phyloP scores from a whole-genome alignment of 495 filamentous ascomycete species.

The Tuber umbilicatum region DNA sequence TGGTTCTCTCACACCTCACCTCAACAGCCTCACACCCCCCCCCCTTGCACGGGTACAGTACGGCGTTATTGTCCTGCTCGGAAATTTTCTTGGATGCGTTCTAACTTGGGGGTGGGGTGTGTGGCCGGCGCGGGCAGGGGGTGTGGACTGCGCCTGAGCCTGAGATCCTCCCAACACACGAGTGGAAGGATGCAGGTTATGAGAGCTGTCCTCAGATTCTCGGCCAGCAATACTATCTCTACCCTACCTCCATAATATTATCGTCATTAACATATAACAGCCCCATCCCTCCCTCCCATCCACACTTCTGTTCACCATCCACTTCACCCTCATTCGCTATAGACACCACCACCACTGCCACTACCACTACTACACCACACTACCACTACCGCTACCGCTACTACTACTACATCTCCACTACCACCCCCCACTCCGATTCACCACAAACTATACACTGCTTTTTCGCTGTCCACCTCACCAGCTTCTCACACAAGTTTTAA shows the following conservation, averaged over 20 bases:
- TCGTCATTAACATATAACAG: conserved; percentile 31
- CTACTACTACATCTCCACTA: conserved; percentile 2
- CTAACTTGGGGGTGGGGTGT: conserved; percentile 27
- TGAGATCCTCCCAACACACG: conserved; percentile 18
- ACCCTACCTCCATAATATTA: conserved; percentile 13
- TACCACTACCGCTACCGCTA: not conserved
- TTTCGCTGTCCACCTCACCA: not conserved
- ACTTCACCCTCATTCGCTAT: conserved; percentile 9
- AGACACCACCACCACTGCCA: conserved; percentile 1
- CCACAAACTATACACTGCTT: not conserved
- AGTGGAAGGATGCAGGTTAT: conserved; percentile 30
- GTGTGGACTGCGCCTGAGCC: conserved; percentile 19
- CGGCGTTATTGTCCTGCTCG: conserved; percentile 14
- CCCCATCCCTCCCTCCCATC: conserved; percentile 21
- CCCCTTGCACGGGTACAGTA: conserved; percentile 15
- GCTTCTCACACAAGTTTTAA: not conserved
- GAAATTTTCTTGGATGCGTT: conserved; percentile 35
- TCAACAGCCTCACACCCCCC: conserved; percentile 30
- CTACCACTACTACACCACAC: not conserved
- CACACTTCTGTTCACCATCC: conserved; percentile 17
- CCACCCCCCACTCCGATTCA: not conserved
- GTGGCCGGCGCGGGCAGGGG: conserved; percentile 15
- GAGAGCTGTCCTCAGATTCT: conserved; percentile 32
- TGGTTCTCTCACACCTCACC: conserved; percentile 36
- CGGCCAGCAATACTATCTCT: conserved; percentile 24